Evolutionary conservation across 192 early-diverging fungal species (phyloP), one percentile per base, ranked within the genome.

Genomic region (Linnemannia exigua): DNA sequence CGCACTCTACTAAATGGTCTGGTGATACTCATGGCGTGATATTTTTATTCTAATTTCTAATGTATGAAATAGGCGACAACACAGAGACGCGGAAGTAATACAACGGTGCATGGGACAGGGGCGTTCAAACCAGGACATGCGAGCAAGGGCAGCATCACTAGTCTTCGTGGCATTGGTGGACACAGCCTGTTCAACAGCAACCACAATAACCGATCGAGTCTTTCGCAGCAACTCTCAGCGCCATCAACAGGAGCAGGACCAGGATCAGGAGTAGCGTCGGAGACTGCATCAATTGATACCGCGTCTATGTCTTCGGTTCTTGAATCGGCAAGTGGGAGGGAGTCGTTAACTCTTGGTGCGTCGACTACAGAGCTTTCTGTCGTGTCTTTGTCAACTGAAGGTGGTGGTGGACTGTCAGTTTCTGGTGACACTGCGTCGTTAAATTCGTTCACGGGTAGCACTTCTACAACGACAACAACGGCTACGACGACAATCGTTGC

Each of bases 41-140:
- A n/a, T 1, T 58, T 5, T 67, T 19, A 33, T 25, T 11, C 20
- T 19, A 25, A 12, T 48, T 46, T 15, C n/a, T 7, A 19, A 35
- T 19, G 47, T 35, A 0, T 16, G 11, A 9, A 37, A 17, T 50
- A 88, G 87, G 19, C 74, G 3, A 37, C 58, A 7, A 78, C 71
- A 33, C 74, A 84, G 38, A 79, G 82, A 75, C 70, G 84, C 37
- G 70, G 68, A 20, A 85, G 84, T 67, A 69, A 79, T 54, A 75
- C 76, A 15, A 77, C 76, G 6, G 76, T 77, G 9, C 67, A 70
- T 20, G 76, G 76, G 3, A 67, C 50, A 19, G 74, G 54, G 2
- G 38, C 74, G 2, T n/a, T 37, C 67, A 77, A 67, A 58, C 76
- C 76, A 16, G 76, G 76, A 17, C 76, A 77, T 50, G 48, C 33